Evolutionary conservation across 371 early-diverging fungal genomes (phyloP).

Genomic region (Mortierella sp.): DNA sequence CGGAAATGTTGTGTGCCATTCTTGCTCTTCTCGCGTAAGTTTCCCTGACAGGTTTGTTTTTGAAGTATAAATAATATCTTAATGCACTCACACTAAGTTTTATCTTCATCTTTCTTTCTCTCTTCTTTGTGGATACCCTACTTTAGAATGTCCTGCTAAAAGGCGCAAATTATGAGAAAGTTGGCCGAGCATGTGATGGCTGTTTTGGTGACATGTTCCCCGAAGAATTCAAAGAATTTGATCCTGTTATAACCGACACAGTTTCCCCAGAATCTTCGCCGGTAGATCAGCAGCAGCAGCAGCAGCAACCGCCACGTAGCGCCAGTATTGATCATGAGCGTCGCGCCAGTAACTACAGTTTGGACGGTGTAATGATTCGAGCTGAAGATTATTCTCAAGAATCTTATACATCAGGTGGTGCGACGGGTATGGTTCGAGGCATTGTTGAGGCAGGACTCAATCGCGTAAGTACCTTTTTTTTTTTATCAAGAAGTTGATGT

Average conservation of each 20-base stretch:
- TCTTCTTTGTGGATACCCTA: not conserved
- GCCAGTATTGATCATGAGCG: slow-evolving; percentile 8
- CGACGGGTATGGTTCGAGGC: slow-evolving; percentile 55
- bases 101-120: not conserved
- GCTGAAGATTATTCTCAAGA: slow-evolving; percentile 34
- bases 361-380: slow-evolving; percentile 35
- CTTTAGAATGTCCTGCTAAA: slow-evolving; percentile 62
- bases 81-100: not conserved
- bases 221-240: slow-evolving; percentile 50
- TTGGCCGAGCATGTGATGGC: slow-evolving; percentile 70
- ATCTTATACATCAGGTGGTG: slow-evolving; percentile 8
- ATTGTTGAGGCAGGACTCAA: slow-evolving; percentile 48
- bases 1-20: slow-evolving; percentile 78
- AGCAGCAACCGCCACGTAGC: slow-evolving; percentile 10
- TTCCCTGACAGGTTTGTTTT: not conserved
- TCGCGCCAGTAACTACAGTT: slow-evolving; percentile 27
- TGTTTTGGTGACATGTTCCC: slow-evolving; percentile 65
- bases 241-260: slow-evolving; percentile 16
- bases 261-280: slow-evolving; percentile 32
- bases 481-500: too few species aligned
- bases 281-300: slow-evolving; percentile 29
- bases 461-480: slow-evolving; percentile 30
- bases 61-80: not conserved
- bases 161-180: slow-evolving; percentile 55
- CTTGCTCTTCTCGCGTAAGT: slow-evolving; percentile 68